phyloP scores from a whole-genome alignment of 2,329 filamentous ascomycete species.

The Penicillium thymicola region DNA sequence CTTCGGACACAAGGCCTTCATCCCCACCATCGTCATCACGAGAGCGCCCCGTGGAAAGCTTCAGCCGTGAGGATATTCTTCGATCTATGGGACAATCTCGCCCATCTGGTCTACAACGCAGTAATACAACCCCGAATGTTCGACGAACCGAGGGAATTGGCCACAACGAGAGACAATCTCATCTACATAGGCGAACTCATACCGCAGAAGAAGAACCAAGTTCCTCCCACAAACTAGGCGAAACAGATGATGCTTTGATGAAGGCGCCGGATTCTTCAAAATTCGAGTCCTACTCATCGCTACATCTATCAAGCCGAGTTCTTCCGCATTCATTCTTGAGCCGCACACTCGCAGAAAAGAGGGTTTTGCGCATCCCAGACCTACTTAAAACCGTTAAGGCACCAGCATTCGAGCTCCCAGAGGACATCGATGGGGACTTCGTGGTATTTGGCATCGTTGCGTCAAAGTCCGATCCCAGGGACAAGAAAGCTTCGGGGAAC shows the following conservation, averaged over 20 bases:
- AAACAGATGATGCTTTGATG: conserved; percentile 14
- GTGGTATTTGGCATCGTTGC: conserved; percentile 86
- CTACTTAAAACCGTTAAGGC: conserved; percentile 76
- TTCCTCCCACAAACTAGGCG: conserved; percentile 18
- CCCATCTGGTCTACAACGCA: conserved; percentile 32
- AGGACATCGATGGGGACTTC: conserved; percentile 82
- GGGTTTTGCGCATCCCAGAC: conserved; percentile 73
- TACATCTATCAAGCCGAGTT: conserved; percentile 78
- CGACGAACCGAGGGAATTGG: conserved; percentile 14
- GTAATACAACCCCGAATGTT: conserved; percentile 34
- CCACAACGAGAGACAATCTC: conserved; percentile 18
- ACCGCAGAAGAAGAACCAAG: conserved; percentile 22
- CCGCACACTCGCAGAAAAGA: conserved; percentile 74
- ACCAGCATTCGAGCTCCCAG: conserved; percentile 71
- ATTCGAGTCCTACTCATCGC: conserved; percentile 82
- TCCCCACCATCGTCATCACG: conserved; percentile 47
- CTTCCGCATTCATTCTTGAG: conserved; percentile 77
- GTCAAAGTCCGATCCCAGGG: conserved; percentile 77
- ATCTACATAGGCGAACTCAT: conserved; percentile 23
- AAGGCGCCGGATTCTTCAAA: conserved; percentile 53
- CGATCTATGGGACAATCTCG: conserved; percentile 32
- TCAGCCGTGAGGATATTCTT: conserved; percentile 62
- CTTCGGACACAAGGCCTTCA: conserved; percentile 31
- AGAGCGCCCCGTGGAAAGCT: conserved; percentile 50
- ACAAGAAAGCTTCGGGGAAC: conserved; percentile 49